Base-by-base conservation (phyloP, 331 rosid genomes). In the Quercus tomentella region DNA sequence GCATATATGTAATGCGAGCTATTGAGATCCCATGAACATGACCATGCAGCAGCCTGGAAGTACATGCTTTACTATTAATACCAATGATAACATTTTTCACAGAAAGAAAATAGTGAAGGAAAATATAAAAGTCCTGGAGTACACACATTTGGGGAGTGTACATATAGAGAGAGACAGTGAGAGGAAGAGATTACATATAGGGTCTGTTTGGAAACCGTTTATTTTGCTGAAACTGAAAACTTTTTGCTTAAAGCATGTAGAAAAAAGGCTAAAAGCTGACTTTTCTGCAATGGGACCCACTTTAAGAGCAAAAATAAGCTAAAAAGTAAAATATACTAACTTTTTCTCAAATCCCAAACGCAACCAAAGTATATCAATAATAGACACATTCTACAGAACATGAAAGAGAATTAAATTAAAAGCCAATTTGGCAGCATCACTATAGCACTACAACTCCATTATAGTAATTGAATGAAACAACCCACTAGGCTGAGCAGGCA, bases 11-110 rank as follows among this genome's bases (percentile, higher is more conserved):
- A 79, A 78, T 91, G 86, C 0, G 91, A 83, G 74, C 58, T 70
- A 72, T 78, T 85, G 70, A 83, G 89, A 89, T 95, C 98, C 99
- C 99, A 91, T 30, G 99, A 84, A 76, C 97, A 95, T 41, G 99
- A 88, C 97, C 99, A 91, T 79, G 97, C 97, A 79, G 97, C 87
- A 81, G 62, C 84, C 97, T 93, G 83, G 37, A 84, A 69, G 88
- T 67, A 84, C 56, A 61, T 74, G 22, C 56, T 63, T 31, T 55
- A 28, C 66, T 73, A 79, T 74, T 77, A 70, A 72, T 52, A 71
- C 33, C 4, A 78, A 72, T 67, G 71, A 49, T 76, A 28, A 28
- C 70, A 26, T 5, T 28, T 28, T 60, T 63, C 70, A 28, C 21
- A 26, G 8, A 26, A 63, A 15, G 56, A n/a, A 41, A 74, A 7